phyloP scores from a whole-genome alignment of 2,329 filamentous ascomycete species.

The Xylaria polymorpha region DNA sequence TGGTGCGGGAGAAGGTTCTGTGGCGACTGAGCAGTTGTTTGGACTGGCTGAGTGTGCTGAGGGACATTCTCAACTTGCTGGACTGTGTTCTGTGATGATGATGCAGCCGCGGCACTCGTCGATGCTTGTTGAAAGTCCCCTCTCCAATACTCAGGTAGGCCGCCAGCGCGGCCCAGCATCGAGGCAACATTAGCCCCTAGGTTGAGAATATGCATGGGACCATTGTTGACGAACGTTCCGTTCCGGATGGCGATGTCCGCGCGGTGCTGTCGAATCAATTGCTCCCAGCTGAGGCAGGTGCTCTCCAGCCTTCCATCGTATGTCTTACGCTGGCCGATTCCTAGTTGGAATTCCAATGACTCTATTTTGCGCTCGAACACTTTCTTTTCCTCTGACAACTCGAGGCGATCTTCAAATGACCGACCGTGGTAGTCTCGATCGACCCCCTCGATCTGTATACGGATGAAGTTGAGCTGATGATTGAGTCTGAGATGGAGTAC shows the following conservation, averaged over 20 bases:
- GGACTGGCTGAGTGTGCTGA: not conserved
- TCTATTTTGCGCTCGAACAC: not conserved
- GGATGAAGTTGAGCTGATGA: too few relatives aligned
- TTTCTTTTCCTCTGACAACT: not conserved
- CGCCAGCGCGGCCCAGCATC: conserved; percentile 24
- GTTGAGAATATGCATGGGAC: not conserved
- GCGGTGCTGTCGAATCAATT: conserved; percentile 11
- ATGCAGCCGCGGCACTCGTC: not conserved
- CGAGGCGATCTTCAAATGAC: not conserved
- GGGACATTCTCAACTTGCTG: not conserved
- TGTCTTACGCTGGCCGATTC: not conserved
- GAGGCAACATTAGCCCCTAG: not conserved
- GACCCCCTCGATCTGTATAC: too few relatives aligned
- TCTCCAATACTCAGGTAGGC: conserved; percentile 15
- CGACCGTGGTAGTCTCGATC: not conserved
- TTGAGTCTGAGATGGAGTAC: too few relatives aligned
- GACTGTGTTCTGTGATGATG: not conserved
- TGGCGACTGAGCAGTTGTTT: not conserved
- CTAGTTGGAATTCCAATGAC: conserved; percentile 3
- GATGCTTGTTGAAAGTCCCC: not conserved
- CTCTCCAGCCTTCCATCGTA: not conserved
- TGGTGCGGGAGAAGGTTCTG: not conserved
- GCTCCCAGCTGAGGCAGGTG: conserved; percentile 31
- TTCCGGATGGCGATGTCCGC: conserved; percentile 9
- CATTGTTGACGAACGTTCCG: not conserved